These are phyloP conservation scores for Corniculantispora saksenae DNA, from an alignment of 2,329 filamentous ascomycete species.

Conservation along the genomic window DNA sequence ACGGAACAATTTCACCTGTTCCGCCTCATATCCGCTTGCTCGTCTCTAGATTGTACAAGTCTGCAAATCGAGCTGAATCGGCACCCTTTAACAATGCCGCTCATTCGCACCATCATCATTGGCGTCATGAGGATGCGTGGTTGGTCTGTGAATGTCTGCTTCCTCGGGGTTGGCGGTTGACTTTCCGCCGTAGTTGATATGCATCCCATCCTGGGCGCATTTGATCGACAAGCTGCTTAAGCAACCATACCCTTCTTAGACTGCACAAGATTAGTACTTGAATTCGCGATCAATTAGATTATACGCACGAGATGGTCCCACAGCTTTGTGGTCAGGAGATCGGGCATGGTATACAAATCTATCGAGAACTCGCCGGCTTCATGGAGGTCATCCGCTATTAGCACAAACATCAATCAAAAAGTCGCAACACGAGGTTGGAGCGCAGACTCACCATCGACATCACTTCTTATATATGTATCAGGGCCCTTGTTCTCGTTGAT, in stretches of 20 bases:
- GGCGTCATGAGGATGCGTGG: not conserved
- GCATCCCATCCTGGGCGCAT: not conserved
- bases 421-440: constrained; percentile 6
- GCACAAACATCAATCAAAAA: constrained; percentile 27
- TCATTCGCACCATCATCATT: not conserved
- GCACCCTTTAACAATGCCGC: not conserved
- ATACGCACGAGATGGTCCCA: constrained; percentile 76
- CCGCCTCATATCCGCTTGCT: not conserved
- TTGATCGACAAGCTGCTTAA: constrained; percentile 10
- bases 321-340: constrained; percentile 84
- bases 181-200: not conserved
- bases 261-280: constrained; percentile 25
- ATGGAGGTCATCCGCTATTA: constrained; percentile 39
- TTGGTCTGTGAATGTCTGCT: not conserved
- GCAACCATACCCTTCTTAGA: constrained; percentile 44
- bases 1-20: not conserved
- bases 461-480: constrained; percentile 95
- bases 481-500: constrained; percentile 95
- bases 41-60: not conserved
- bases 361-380: constrained; percentile 94
- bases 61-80: not conserved
- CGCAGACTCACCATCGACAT: constrained; percentile 79
- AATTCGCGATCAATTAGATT: not conserved
- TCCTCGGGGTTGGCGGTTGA: not conserved
- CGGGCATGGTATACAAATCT: constrained; percentile 95